Evolutionary conservation across 2,329 filamentous ascomycete genomes (phyloP), one percentile per base, ranked within the genome.

Genomic region (Magnaporthiopsis rhizophila): DNA sequence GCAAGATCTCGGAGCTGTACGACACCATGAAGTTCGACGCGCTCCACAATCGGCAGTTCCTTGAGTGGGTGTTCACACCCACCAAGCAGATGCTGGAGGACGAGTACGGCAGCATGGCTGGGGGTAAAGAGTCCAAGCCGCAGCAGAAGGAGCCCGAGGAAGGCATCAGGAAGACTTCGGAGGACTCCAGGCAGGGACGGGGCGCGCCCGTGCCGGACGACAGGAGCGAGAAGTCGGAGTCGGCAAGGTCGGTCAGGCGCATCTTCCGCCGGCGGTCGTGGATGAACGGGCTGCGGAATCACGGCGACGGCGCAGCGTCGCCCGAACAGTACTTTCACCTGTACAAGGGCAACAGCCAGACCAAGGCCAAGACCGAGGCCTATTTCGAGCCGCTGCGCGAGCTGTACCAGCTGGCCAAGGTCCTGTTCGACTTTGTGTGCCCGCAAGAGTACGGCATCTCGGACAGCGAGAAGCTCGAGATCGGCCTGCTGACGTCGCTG

Each of bases 21-120:
- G 95, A 99, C 75, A 98, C 94, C 26, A 98, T 99, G 95, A 99
- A 99, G 76, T 99, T 98, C 68, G 95, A 99, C 74, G 95, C 95
- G 1, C 82, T 99, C 18, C 96, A 99, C 77, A 99, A 99, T 73
- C 88, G 95, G 2, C 91, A 92, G 67, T 99, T 99, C 72, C 80
- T 99, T 4, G 95, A 99, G 75, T 98, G 95, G 91, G 89, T 97
- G 0, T 99, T 99, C 70, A 96, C 92, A 21, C 95, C 95, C 1
- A 88, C 91, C 45, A 88, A 86, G 71, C 83, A 82, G 65, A 91
- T 96, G 77, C 79, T 94, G 13, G 89, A 90, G 64, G 90, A 94
- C 63, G 87, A 90, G 68, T 81, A 83, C 66, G 80, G 75, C 61
- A 79, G 75, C 67, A 77, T 72, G 58, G 67, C 67, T 58, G 62